Evolutionary conservation across 2,329 filamentous ascomycete species (phyloP), one percentile per base, ranked within the genome.

Genomic region (Colletotrichum karsti): DNA sequence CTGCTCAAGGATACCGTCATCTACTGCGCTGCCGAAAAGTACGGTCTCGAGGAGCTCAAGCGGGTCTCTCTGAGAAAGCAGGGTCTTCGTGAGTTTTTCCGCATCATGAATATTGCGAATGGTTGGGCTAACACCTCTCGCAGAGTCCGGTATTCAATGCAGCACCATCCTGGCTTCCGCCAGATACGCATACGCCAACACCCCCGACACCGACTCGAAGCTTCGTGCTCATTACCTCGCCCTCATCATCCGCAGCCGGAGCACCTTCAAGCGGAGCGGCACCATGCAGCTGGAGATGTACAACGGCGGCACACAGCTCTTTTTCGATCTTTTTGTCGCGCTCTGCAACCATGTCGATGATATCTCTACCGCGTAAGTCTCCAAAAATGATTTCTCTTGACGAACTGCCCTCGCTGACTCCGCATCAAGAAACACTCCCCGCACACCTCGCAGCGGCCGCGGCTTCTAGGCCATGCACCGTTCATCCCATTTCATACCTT

Each of bases 251-350:
- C 91, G 94, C 72, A 93, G 92, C 74, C 89, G 95, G 72, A 88
- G 89, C 76, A 97, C 93, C 2, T 97, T 98, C 82, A 97, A 97
- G 85, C 88, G 93, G 62, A 97, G 94, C 80, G 94, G 94, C 61
- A 97, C 94, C 4, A 97, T 97, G 94, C 95, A 97, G 81, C 89
- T 93, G 73, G 94, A 97, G 83, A 97, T 98, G 94, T 92, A 92
- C 78, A 89, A 90, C 69, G 95, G 95, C 28, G 93, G 93, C 60
- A 92, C 85, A 1, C 88, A 92, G 75, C 85, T 97, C 67, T 97
- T 97, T 83, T 98, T 97, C 77, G 95, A 97, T 77, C 85, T 97
- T 48, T 98, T 97, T 78, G 95, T 97, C 56, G 94, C 95, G 18
- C 89, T 97, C 81, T 94, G 93, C 81, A 97, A 97, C 78, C 93